These are phyloP conservation scores for Garcia nutans DNA, from an alignment of 345 rosid genomes.

Conservation along the genomic window DNA sequence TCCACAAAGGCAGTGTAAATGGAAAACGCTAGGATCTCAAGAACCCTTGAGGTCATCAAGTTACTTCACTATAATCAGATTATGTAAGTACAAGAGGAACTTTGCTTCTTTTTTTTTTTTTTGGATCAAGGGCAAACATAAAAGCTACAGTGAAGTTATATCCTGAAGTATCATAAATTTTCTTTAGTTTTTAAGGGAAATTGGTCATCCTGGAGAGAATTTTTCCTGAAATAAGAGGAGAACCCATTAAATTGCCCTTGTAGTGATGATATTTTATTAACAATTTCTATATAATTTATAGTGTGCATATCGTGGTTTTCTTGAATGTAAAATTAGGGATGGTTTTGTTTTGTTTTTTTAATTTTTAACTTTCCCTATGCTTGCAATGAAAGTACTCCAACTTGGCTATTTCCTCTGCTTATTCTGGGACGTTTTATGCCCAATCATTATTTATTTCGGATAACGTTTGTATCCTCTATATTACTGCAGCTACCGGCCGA, in stretches of 20 bases:
- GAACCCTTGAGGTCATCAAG: background rate
- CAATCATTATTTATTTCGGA: too few species aligned
- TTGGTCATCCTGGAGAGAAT: background rate
- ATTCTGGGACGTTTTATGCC: too few species aligned
- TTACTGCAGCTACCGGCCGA: background rate
- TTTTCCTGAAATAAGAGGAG: slow-evolving; percentile 12
- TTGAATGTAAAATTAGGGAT: background rate
- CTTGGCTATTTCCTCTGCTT: too few species aligned
- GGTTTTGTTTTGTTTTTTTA: too few species aligned
- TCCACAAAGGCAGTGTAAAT: background rate
- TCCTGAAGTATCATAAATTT: background rate
- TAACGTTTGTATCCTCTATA: too few species aligned
- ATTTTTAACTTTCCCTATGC: background rate
- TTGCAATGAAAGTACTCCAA: background rate
- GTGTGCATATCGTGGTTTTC: background rate
- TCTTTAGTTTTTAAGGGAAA: background rate
- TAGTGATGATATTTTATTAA: background rate
- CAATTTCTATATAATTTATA: background rate
- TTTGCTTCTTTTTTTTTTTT: background rate
- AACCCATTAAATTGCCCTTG: background rate
- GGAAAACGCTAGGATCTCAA: slow-evolving; percentile 5
- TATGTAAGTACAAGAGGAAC: slow-evolving; percentile 3
- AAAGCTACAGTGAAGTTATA: slow-evolving; percentile 14
- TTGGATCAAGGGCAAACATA: slow-evolving; percentile 12
- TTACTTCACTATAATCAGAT: background rate